These are phyloP conservation scores for Thielaviopsis populi DNA, from an alignment of 2,329 filamentous ascomycete genomes.

Conservation along the genomic window DNA sequence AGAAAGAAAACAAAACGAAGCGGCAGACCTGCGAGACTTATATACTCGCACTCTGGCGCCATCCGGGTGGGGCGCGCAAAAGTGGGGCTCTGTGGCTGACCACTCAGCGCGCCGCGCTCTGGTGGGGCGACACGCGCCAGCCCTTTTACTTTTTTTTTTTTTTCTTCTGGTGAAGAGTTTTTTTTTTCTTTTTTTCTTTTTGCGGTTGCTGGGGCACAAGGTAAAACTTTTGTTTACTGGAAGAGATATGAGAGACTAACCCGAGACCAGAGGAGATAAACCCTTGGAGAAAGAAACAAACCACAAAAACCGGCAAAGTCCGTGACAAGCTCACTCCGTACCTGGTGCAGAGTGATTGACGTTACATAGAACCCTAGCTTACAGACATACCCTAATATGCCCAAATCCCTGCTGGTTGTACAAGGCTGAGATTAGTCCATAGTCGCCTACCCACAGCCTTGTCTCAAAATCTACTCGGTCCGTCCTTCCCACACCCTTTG, in stretches of 20 bases:
- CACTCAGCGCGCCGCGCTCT: not conserved
- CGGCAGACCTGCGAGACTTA: not conserved
- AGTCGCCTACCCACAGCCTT: not conserved
- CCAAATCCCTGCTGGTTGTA: not conserved
- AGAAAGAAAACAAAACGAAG: conserved; percentile 22
- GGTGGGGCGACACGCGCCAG: not conserved
- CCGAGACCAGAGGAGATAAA: too few species aligned
- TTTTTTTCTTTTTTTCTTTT: not conserved
- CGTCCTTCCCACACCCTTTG: conserved; percentile 7
- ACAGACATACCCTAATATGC: not conserved
- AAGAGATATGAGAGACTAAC: too few species aligned
- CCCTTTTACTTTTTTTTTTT: not conserved
- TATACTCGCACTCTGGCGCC: conserved; percentile 1
- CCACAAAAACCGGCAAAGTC: too few species aligned
- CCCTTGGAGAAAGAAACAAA: too few species aligned
- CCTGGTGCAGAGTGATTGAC: too few species aligned
- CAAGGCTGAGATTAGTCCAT: not conserved
- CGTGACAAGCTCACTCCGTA: too few species aligned
- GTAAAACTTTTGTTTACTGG: not conserved
- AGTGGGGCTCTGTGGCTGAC: not conserved
- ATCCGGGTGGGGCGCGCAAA: not conserved
- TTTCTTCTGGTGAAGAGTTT: not conserved
- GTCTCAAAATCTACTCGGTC: not conserved
- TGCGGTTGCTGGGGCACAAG: not conserved
- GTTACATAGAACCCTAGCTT: not conserved